Evolutionary conservation across 192 early-diverging fungal species (phyloP), one percentile per base, ranked within the genome.

Genomic region (Pilobolus umbonatus): DNA sequence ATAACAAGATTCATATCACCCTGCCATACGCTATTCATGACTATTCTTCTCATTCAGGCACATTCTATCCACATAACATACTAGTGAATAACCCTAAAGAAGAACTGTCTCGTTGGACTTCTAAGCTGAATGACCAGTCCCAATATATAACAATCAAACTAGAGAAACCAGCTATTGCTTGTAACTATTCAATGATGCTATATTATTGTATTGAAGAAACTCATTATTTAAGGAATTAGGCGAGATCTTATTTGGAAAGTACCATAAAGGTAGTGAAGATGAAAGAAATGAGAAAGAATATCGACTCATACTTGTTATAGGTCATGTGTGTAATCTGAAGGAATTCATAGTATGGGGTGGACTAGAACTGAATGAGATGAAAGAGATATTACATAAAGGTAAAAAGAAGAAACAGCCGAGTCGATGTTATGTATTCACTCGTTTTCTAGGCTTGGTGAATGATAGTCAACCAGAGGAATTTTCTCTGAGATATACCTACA

Each of bases 261-360:
- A 86, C 65, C 87, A 89, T 75, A 86, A 87, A 64, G 76, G 81
- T 54, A 55, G 49, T 12, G 25, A 17, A 15, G 28, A 31, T 10
- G 3, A 31, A n/a, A 15, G 22, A n/a, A 17, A 1, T 6, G 24
- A 24, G 15, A 19, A 15, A 52, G 44, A 35, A 55, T 26, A 21
- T 60, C 6, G 14, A 8, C 15, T 32, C 14, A 1, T 24, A 34
- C 14, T 10, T 12, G 0, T 25, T 19, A 30, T 43, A 71, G 73
- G 69, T 2, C 96, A 98, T 63, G 90, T 97, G 43, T 97, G 94
- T 71, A 98, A 98, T 66, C 71, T 98, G 24, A 96, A 94, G 52
- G 92, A 97, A 75, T 97, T 98, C 79, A 94, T 91, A 72, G 87
- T 98, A 4, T 93, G 75, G 71, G 96, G 92, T 36, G 96, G 95